Percentiles rank a stretch among this genome's conserved stretches.
Evolutionary conservation across 2,329 filamentous ascomycete genomes (phyloP).

Genomic region (Colletotrichum kahawae): DNA sequence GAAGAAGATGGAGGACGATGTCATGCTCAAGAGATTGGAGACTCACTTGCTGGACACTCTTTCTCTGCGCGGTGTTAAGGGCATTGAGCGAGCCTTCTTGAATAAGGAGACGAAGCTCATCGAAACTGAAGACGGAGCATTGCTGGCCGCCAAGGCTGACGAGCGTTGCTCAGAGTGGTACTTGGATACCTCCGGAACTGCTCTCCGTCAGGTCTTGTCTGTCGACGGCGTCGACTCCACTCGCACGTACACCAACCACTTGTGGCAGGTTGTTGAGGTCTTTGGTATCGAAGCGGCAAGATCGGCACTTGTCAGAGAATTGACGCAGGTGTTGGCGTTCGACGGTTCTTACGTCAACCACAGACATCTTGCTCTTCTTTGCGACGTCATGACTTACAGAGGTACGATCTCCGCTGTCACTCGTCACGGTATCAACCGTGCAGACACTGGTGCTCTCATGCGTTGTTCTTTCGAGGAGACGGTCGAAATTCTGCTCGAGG

Average conservation of each 20-base stretch:
- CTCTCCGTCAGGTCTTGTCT: conserved; percentile 81
- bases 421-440: conserved; percentile 97
- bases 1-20: conserved; percentile 78
- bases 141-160: conserved; percentile 77
- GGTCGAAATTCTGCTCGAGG: conserved; percentile 96
- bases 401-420: conserved; percentile 96
- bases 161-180: conserved; percentile 89
- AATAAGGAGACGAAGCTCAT: conserved; percentile 77
- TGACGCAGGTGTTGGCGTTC: conserved; percentile 93
- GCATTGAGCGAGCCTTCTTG: conserved; percentile 91
- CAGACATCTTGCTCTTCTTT: conserved; percentile 91
- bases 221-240: conserved; percentile 87
- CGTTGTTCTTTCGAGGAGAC: conserved; percentile 99
- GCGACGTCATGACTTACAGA: conserved; percentile 97
- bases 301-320: conserved; percentile 82
- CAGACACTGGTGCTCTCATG: conserved; percentile 98
- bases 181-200: conserved; percentile 90
- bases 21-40: conserved; percentile 90
- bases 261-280: conserved; percentile 92
- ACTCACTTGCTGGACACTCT: conserved; percentile 89
- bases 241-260: conserved; percentile 92
- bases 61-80: conserved; percentile 87
- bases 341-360: conserved; percentile 99
- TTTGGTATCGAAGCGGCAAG: conserved; percentile 97
- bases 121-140: conserved; percentile 71